phyloP scores from a whole-genome alignment of 306 rosid species.

The Sicyos baderoa region DNA sequence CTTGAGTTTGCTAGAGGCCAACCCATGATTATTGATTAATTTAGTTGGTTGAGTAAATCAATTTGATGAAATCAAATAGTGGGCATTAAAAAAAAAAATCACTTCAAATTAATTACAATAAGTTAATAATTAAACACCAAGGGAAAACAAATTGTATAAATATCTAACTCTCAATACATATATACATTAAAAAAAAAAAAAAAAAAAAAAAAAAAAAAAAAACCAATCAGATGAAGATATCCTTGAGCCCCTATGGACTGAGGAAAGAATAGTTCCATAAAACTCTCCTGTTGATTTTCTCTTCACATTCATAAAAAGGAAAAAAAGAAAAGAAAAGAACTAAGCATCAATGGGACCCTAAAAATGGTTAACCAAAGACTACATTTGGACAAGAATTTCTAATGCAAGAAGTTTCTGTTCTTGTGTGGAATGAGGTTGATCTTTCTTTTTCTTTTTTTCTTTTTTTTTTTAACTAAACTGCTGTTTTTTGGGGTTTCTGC shows the following conservation, averaged over 20 bases:
- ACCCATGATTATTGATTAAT: no score
- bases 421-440: not conserved
- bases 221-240: not conserved
- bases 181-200: not conserved
- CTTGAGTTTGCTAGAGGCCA: no score
- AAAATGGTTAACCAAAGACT: slow-evolving; percentile 15
- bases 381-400: not conserved
- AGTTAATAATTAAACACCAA: not conserved
- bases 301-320: no score
- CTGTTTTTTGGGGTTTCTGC: slow-evolving; percentile 56
- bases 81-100: not conserved
- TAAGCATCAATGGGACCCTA: slow-evolving; percentile 2
- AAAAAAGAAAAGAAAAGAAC: not conserved
- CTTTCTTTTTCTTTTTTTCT: no score
- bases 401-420: slow-evolving; percentile 3
- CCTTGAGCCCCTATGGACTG: not conserved
- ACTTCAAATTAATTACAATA: not conserved
- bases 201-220: not conserved
- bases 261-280: slow-evolving; percentile 7
- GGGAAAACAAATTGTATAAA: not conserved
- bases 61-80: no score
- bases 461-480: slow-evolving; percentile 22
- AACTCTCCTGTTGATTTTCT: no score
- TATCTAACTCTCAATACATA: not conserved
- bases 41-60: no score